A percentile compares a stretch with the other conserved stretches of the same genome.
These are phyloP conservation scores for Stramenopiles sp. DNA, from an alignment of 352 stramenopile genomes.

Conservation along the genomic window DNA sequence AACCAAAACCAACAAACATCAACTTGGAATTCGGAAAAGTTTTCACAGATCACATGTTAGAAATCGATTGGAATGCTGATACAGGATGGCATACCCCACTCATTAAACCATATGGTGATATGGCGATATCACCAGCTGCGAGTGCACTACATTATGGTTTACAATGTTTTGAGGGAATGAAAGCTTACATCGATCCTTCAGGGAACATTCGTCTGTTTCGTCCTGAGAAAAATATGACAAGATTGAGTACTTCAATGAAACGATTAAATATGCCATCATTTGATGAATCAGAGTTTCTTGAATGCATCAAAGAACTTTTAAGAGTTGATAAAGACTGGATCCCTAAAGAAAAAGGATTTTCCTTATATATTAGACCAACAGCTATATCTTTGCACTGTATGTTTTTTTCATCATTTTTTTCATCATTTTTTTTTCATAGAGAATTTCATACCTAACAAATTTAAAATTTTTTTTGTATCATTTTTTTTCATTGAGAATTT, in stretches of 20 bases:
- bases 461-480: conserved; percentile 15
- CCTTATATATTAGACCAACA: conserved; percentile 67
- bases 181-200: conserved; percentile 44
- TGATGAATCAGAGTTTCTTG: conserved; percentile 42
- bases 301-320: conserved; percentile 40
- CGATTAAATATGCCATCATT: conserved; percentile 46
- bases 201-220: conserved; percentile 61
- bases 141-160: conserved; percentile 67
- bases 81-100: conserved; percentile 38
- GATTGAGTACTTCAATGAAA: conserved; percentile 60
- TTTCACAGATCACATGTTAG: conserved; percentile 85
- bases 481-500: too few species aligned
- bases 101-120: conserved; percentile 52
- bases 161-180: conserved; percentile 77
- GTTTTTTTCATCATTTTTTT: too few species aligned
- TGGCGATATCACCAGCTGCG: conserved; percentile 54
- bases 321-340: conserved; percentile 58
- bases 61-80: conserved; percentile 44
- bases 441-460: too few species aligned
- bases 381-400: too few species aligned
- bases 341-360: conserved; percentile 64
- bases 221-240: conserved; percentile 77
- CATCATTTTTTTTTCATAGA: conserved; percentile 14
- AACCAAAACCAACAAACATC: too few species aligned
- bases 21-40: conserved; percentile 80